phyloP scores from a whole-genome alignment of 2,329 filamentous ascomycete genomes.

The Aspergillus spinulosporus region DNA sequence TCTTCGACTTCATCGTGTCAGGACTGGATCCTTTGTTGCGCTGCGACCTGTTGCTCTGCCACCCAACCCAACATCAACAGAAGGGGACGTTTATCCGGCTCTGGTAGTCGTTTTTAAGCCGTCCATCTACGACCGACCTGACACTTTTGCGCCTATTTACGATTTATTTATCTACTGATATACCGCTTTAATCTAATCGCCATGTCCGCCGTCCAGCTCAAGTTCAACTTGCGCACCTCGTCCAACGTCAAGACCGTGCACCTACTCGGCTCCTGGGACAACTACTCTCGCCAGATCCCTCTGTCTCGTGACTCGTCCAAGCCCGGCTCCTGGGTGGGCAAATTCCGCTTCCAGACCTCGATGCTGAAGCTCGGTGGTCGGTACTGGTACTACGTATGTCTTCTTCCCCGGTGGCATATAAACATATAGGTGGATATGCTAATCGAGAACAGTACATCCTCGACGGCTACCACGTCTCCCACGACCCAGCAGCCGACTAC shows the following conservation, averaged over 20 bases:
- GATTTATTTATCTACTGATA: slow-evolving; percentile 1
- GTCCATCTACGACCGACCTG: slow-evolving; percentile 22
- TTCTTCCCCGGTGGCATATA: background rate
- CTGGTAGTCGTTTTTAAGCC: slow-evolving; percentile 29
- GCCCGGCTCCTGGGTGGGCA: slow-evolving; percentile 90
- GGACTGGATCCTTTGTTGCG: slow-evolving; percentile 30
- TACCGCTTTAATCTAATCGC: slow-evolving; percentile 27
- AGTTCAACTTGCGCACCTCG: slow-evolving; percentile 94
- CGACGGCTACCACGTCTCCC: slow-evolving; percentile 95
- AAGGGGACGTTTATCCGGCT: slow-evolving; percentile 24
- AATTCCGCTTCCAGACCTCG: slow-evolving; percentile 88
- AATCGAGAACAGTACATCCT: slow-evolving; percentile 72
- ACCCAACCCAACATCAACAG: slow-evolving; percentile 21
- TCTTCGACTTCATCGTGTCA: slow-evolving; percentile 27
- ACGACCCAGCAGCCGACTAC: slow-evolving; percentile 87
- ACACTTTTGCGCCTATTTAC: slow-evolving; percentile 20
- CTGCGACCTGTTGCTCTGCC: slow-evolving; percentile 15
- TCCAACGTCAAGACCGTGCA: slow-evolving; percentile 97
- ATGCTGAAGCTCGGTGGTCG: slow-evolving; percentile 85
- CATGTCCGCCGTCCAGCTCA: slow-evolving; percentile 91
- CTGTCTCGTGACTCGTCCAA: slow-evolving; percentile 88
- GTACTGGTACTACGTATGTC: slow-evolving; percentile 93
- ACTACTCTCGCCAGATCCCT: slow-evolving; percentile 90
- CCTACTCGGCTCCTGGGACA: slow-evolving; percentile 96
- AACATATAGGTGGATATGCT: background rate